Evolutionary conservation across 805 yeast genomes (phyloP), one percentile per base, ranked within the genome.

Genomic region (Schwanniomyces vanrijiae): DNA sequence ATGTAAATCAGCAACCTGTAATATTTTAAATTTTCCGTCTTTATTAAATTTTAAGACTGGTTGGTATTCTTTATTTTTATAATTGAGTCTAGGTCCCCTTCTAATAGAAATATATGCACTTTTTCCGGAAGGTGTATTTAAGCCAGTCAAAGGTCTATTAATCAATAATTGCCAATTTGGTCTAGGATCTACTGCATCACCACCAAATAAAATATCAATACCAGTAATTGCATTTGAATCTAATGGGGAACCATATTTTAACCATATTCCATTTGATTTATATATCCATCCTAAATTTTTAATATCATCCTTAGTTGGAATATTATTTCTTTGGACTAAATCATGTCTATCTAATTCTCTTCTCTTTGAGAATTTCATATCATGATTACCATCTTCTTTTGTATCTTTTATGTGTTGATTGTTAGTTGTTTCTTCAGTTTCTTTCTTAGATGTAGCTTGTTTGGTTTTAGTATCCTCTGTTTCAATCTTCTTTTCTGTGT

Each of bases 1-100:
- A 66, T 94, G 99, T 47, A 92, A 70, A 63, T 94, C 98, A 0
- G 97, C 96, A 4, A 92, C 81, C 65, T 94, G 99, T 9, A 90
- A 66, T 37, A 94, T 84, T 63, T 87, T 92, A 66, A 84, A 88
- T 45, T 73, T 77, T 4, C 81, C 82, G 18, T 76, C 59, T 2
- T 66, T 50, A 9, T 66, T 55, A 13, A 76, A 59, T 42, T 69
- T 66, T 37, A 82, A 64, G 5, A 47, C 45, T 2, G 73, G 69
- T 28, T 58, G 54, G 46, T 46, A 55, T 55, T 58, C 43, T 60
- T 48, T 52, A 50, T 51, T 42, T 25, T 55, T 55, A 54, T 65
- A 68, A 47, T 67, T 63, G 13, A 61, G 34, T 43, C 55, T 62
- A 6, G 66, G 62, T 5, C 78, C 75, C 40, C 66, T 62, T 47